These are phyloP conservation scores for Micromonas pusilla DNA, from an alignment of 139 green algal genomes.

Conservation along the genomic window DNA sequence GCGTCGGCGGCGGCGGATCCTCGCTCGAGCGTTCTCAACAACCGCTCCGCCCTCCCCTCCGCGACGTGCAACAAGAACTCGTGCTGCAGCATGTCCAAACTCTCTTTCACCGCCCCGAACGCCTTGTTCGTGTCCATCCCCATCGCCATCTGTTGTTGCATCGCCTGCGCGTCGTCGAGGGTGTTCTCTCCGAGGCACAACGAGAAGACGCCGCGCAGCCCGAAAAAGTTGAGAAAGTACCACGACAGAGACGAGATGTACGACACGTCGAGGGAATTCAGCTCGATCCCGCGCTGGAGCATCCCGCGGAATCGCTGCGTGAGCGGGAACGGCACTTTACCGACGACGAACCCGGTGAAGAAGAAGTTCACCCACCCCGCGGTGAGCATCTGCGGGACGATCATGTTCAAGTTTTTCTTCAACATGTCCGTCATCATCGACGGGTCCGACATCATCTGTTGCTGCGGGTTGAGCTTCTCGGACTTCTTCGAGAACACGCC, in stretches of 20 bases:
- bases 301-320: slow-evolving; percentile 48
- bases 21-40: background rate
- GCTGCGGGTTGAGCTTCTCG: slow-evolving; percentile 23
- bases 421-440: slow-evolving; percentile 45
- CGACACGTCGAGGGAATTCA: slow-evolving; percentile 47
- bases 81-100: slow-evolving; percentile 9
- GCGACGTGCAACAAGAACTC: slow-evolving; percentile 5
- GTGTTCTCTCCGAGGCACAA: slow-evolving; percentile 46
- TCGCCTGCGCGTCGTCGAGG: slow-evolving; percentile 19
- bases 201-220: slow-evolving; percentile 42
- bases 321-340: slow-evolving; percentile 51
- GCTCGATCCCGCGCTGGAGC: slow-evolving; percentile 50
- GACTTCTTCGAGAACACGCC: slow-evolving; percentile 34
- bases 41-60: background rate
- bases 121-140: slow-evolving; percentile 12
- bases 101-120: slow-evolving; percentile 9
- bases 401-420: slow-evolving; percentile 51
- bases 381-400: slow-evolving; percentile 47
- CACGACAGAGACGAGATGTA: slow-evolving; percentile 50
- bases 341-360: slow-evolving; percentile 50
- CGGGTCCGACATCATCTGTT: slow-evolving; percentile 41
- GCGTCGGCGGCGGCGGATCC: background rate
- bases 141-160: background rate
- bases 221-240: slow-evolving; percentile 55
- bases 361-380: slow-evolving; percentile 53